Base-by-base conservation (phyloP, 164 flowering plant genomes). In the Brasenia schreberi region DNA sequence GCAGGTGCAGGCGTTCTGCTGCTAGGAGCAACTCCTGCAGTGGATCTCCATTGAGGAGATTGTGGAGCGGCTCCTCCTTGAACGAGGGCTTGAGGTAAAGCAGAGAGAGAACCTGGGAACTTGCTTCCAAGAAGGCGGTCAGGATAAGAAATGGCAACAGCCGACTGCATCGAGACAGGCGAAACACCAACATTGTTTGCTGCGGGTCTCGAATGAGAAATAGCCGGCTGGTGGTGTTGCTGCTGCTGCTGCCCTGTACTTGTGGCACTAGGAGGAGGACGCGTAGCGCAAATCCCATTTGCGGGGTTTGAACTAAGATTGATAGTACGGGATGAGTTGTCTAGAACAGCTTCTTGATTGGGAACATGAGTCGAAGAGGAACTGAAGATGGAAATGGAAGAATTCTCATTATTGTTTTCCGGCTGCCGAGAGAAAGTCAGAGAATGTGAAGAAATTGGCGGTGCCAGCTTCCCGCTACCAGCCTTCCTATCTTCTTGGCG, bases 1-100 rank as follows among this genome's bases (percentile, higher is more conserved):
- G 66, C 76, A 52, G 84, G 82, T 2, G 89, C 67, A 14, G 80
- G 17, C n/a, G 76, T 18, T 4, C 84, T 68, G 71, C 87, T 79
- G 56, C 16, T 49, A 49, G 56, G 16, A 9, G 16, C 56, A 9
- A 3, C 56, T 49, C 12, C 56, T 5, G 56, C 69, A 7, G 90
- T 70, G 45, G 81, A 78, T 71, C 87, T 93, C 97, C 94, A 93
- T 67, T 83, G 96, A 18, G 86, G 76, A 59, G 90, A 81, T 66
- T 90, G 97, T 39, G 65, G 16, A 16, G 65, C n/a, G 66, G 79
- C 81, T 59, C 75, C 80, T 49, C 70, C 72, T 65, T 84, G 90
- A 12, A 85, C 81, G 43, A 83, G 78, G 65, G 75, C 82, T 69
- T 81, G 91, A 1, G 89, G 88, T 56, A 85, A 87, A 11, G 70